A percentile compares a stretch with the other conserved stretches of the same genome.
phyloP scores from a whole-genome alignment of 2,329 filamentous ascomycete species.

The Drechslerella coelobrocha region DNA sequence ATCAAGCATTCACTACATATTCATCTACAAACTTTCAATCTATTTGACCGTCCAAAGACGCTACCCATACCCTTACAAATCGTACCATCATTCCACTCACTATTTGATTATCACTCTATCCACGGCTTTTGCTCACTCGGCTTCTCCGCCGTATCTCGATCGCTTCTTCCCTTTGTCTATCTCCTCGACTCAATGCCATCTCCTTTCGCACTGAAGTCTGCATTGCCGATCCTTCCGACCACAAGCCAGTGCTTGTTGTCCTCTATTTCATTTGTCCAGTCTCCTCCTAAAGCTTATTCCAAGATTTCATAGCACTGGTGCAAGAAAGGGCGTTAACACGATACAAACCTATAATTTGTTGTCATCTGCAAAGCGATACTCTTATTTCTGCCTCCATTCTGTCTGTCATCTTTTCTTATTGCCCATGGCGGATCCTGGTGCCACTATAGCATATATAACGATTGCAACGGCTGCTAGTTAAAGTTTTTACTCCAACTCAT shows the following conservation, averaged over 20 bases:
- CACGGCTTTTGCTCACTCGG: neutral
- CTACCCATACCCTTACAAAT: neutral
- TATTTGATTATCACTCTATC: neutral
- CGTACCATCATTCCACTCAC: neutral
- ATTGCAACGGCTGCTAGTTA: constrained; percentile 8
- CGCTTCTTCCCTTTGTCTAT: neutral
- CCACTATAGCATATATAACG: constrained; percentile 14
- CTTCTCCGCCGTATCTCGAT: neutral
- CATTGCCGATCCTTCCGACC: neutral
- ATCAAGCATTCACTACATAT: neutral
- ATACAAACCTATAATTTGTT: neutral
- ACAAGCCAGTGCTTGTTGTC: neutral
- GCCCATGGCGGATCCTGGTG: neutral
- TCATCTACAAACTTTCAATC: neutral
- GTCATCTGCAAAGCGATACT: neutral
- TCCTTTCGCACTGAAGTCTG: neutral
- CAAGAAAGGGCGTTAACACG: neutral
- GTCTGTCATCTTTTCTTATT: neutral
- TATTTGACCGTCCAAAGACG: neutral
- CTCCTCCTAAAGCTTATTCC: neutral
- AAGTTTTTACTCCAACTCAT: neutral
- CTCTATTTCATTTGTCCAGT: neutral
- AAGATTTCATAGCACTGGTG: neutral
- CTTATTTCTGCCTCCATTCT: neutral
- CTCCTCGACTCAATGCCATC: neutral